A percentile compares a stretch with the other conserved stretches of the same genome.
Conservation (phyloP, 495 filamentous ascomycete species). For the Letharia columbiana region DNA sequence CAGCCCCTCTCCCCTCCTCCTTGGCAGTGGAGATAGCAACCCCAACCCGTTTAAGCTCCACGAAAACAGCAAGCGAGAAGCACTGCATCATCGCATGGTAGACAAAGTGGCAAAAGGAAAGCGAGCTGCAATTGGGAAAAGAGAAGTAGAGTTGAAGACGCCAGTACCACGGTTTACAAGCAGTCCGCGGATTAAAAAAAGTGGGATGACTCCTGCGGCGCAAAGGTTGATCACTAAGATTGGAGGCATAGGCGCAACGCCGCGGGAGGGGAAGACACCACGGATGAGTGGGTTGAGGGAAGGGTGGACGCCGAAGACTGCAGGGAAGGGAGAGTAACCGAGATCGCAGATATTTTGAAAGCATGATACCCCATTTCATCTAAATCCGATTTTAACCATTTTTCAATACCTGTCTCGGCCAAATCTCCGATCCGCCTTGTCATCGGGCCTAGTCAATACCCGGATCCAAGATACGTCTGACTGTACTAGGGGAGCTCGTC, state of each 20-base stretch:
- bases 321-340: neutral
- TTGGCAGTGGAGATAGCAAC: slow-evolving; percentile 52
- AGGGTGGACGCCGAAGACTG: slow-evolving; percentile 44
- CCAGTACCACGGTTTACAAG: slow-evolving; percentile 67
- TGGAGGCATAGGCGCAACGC: slow-evolving; percentile 38
- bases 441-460: neutral
- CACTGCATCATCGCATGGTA: slow-evolving; percentile 83
- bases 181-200: slow-evolving; percentile 53
- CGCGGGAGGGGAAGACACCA: slow-evolving; percentile 35
- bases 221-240: slow-evolving; percentile 66
- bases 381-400: neutral
- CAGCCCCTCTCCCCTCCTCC: slow-evolving; percentile 29
- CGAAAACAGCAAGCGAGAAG: slow-evolving; percentile 69
- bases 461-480: neutral
- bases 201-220: slow-evolving; percentile 59
- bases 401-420: neutral
- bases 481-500: neutral
- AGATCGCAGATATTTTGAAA: neutral
- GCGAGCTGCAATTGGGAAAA: slow-evolving; percentile 40
- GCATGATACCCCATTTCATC: neutral
- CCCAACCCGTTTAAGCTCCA: slow-evolving; percentile 77
- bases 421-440: neutral
- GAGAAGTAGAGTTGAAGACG: slow-evolving; percentile 40
- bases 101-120: slow-evolving; percentile 71
- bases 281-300: slow-evolving; percentile 37